These are phyloP conservation scores for Chondrus crispus DNA, from an alignment of 23 red algal genomes.

Conservation along the genomic window DNA sequence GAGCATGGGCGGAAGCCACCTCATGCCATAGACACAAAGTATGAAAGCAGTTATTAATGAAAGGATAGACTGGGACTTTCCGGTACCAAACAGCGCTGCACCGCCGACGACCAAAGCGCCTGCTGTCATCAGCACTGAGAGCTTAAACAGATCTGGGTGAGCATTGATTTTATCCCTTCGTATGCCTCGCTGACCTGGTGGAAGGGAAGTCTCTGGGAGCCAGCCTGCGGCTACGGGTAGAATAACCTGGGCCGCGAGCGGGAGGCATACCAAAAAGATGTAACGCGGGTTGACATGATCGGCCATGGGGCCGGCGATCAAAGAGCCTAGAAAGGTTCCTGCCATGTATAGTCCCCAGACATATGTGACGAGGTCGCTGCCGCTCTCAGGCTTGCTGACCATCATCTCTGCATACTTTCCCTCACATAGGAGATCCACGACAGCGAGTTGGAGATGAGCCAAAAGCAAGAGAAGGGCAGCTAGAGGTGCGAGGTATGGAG, in stretches of 20 bases:
- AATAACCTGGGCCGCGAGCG: constrained; percentile 60
- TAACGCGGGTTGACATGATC: constrained; percentile 66
- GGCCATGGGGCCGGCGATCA: constrained; percentile 62
- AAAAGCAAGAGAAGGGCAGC: constrained; percentile 55
- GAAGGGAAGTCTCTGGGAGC: constrained; percentile 53
- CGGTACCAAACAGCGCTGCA: constrained; percentile 27
- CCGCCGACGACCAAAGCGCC: constrained; percentile 43
- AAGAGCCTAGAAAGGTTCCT: constrained; percentile 53
- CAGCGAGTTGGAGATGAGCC: constrained; percentile 52
- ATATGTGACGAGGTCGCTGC: constrained; percentile 58
- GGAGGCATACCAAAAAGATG: constrained; percentile 61
- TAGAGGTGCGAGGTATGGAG: constrained; percentile 18
- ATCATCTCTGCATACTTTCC: constrained; percentile 75
- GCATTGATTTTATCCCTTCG: constrained; percentile 39
- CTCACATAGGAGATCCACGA: constrained; percentile 64
- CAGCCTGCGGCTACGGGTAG: constrained; percentile 44
- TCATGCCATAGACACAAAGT: constrained; percentile 24
- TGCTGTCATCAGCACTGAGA: constrained; percentile 45
- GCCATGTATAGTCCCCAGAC: constrained; percentile 70
- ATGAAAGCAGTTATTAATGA: background rate
- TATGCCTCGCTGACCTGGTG: constrained; percentile 38
- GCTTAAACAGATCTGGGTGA: constrained; percentile 53
- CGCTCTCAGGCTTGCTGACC: constrained; percentile 61
- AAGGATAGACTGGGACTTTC: constrained; percentile 18
- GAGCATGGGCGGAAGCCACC: constrained; percentile 51